phyloP scores from a whole-genome alignment of 805 yeast species.

The Limtongia smithiae region DNA sequence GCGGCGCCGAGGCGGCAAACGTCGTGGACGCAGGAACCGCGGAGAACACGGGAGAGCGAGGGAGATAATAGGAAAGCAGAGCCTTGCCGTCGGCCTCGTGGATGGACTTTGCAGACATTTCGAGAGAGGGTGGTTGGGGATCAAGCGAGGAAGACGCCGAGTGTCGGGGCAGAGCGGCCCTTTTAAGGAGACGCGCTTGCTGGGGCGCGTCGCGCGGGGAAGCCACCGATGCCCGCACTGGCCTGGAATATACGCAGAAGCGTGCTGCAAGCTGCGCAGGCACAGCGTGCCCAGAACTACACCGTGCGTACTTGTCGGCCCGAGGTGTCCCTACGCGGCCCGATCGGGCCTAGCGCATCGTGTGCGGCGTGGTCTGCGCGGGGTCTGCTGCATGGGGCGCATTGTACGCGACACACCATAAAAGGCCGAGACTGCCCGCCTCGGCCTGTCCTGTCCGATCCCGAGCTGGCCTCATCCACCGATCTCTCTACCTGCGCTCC shows the following conservation, averaged over 20 bases:
- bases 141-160: no score
- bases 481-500: not conserved
- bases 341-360: conserved; percentile 1
- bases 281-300: conserved; percentile 1
- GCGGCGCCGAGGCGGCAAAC: conserved; percentile 29
- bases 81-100: conserved; percentile 49
- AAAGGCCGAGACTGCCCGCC: no score
- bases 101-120: conserved; percentile 46
- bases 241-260: not conserved
- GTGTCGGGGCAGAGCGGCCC: not conserved
- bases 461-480: not conserved
- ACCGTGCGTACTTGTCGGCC: not conserved
- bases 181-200: not conserved
- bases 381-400: no score
- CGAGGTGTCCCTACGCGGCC: conserved; percentile 1
- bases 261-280: not conserved
- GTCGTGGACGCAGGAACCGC: conserved; percentile 27
- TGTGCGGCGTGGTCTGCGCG: no score
- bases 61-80: conserved; percentile 42
- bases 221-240: not conserved
- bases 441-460: no score
- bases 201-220: not conserved
- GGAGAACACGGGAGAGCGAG: conserved; percentile 41
- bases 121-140: conserved; percentile 1
- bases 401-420: no score